Evolutionary conservation across 2,329 filamentous ascomycete species (phyloP).

Genomic region (Xylaria sp.): DNA sequence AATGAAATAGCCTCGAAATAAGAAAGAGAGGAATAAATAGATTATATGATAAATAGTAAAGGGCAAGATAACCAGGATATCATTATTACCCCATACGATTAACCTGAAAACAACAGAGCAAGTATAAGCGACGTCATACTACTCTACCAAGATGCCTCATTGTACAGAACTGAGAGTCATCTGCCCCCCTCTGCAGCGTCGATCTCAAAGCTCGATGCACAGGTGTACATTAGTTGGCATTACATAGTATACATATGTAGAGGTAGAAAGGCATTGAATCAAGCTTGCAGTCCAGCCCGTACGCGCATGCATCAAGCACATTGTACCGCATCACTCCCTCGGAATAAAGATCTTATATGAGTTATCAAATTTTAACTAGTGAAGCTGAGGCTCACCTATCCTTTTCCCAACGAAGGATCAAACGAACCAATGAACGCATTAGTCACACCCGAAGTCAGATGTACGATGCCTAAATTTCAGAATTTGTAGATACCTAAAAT

Average conservation of each 20-base stretch:
- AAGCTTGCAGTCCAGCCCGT: background rate
- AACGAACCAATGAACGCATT: background rate
- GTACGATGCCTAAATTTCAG: background rate
- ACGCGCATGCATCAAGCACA: background rate
- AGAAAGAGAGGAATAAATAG: too few relatives aligned
- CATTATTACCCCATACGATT: background rate
- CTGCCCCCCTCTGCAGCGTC: constrained; percentile 19
- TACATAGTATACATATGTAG: too few relatives aligned
- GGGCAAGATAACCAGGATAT: background rate
- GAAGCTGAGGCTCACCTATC: background rate
- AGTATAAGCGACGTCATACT: constrained; percentile 19
- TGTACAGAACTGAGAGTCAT: constrained; percentile 10
- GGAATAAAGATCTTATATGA: background rate
- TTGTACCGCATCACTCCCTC: background rate
- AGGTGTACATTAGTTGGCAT: too few relatives aligned
- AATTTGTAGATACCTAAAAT: background rate
- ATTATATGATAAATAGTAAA: background rate
- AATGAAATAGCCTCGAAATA: too few relatives aligned
- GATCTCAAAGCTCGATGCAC: constrained; percentile 5
- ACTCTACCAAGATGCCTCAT: constrained; percentile 1
- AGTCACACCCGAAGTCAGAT: background rate
- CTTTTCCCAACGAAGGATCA: too few relatives aligned
- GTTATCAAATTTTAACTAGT: background rate
- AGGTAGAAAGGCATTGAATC: background rate
- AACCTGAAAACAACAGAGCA: background rate